Evolutionary conservation across 2,329 filamentous ascomycete genomes (phyloP).

Genomic region (Stenocarpella maydis): DNA sequence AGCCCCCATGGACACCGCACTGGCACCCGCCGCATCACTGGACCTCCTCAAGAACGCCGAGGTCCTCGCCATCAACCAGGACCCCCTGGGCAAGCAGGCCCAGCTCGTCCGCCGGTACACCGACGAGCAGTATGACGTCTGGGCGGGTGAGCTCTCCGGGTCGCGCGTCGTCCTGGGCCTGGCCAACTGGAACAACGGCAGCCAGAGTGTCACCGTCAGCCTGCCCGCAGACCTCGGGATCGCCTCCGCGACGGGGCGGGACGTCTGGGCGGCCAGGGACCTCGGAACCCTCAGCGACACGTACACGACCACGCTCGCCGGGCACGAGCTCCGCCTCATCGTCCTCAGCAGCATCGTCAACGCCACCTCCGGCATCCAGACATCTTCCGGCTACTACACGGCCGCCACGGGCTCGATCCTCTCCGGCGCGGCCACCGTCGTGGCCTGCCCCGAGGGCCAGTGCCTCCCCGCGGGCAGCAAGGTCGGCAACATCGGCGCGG

Average conservation of each 20-base stretch:
- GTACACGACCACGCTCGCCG: conserved; percentile 45
- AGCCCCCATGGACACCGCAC: conserved; percentile 48
- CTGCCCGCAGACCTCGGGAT: conserved; percentile 51
- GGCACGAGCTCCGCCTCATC: conserved; percentile 51
- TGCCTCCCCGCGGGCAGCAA: conserved; percentile 55
- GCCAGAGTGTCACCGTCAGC: conserved; percentile 52
- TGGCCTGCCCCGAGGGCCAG: conserved; percentile 47
- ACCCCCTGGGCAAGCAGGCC: conserved; percentile 59
- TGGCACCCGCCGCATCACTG: conserved; percentile 51
- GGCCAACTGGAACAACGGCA: conserved; percentile 58
- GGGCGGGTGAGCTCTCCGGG: conserved; percentile 56
- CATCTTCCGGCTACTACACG: conserved; percentile 48
- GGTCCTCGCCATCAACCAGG: conserved; percentile 66
- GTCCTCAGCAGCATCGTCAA: conserved; percentile 47
- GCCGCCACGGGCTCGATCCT: conserved; percentile 47
- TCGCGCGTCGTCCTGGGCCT: conserved; percentile 53
- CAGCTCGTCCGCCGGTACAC: conserved; percentile 57
- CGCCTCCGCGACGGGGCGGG: conserved; percentile 47
- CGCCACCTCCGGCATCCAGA: conserved; percentile 31
- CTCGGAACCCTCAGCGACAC: conserved; percentile 44
- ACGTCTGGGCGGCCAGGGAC: conserved; percentile 51
- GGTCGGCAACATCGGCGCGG: conserved; percentile 48
- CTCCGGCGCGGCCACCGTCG: conserved; percentile 45
- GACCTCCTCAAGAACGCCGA: conserved; percentile 58
- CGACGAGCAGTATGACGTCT: conserved; percentile 59